Evolutionary conservation across 2,329 filamentous ascomycete genomes (phyloP), one percentile per base, ranked within the genome.

Genomic region (Lecanosticta acicola): DNA sequence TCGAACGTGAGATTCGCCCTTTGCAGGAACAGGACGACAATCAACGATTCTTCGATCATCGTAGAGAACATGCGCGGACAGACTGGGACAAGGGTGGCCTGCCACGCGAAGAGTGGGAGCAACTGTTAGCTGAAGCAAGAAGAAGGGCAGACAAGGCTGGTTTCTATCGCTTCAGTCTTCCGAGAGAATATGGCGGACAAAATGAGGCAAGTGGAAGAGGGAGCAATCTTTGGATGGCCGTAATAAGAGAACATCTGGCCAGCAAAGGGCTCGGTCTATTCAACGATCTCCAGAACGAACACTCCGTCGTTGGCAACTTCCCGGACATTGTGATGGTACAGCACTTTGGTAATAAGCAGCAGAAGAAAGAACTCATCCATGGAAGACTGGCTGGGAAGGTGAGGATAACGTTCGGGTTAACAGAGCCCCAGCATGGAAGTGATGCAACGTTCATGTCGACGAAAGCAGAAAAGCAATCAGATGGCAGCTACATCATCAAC

Each of bases 221-320:
- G 4, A 69, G 67, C 29, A 82, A 83, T 58, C 66, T 83, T 2
- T 81, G 76, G 75, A 83, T 83, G 79, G 75, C 77, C 4, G 78
- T 77, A 1, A 77, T 82, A 34, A 64, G 79, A 13, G 77, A 79
- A 56, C 77, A 83, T 56, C 67, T 83, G 14, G 73, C 79, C 2
- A 71, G 73, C 3, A 78, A 81, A 51, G 79, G 79, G 0, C 56
- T 83, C 14, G 75, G 79, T 1, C 66, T 83, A 3, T 79, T 79
- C 57, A 83, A 83, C 53, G 80, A 83, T 57, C 65, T 83, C 43
- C 79, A 83, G 61, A 83, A 76, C 51, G 79, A 83, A 63, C 79
- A 82, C 60, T 75, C 71, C 40, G 72, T 83, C 32, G 73, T 81
- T 1, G 79, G 78, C 7, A 83, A 83, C 57, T 81, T 81, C 56